A percentile compares a stretch with the other conserved stretches of the same genome.
phyloP scores from a whole-genome alignment of 306 rosid genomes.

The Trichosanthes cucumerina region DNA sequence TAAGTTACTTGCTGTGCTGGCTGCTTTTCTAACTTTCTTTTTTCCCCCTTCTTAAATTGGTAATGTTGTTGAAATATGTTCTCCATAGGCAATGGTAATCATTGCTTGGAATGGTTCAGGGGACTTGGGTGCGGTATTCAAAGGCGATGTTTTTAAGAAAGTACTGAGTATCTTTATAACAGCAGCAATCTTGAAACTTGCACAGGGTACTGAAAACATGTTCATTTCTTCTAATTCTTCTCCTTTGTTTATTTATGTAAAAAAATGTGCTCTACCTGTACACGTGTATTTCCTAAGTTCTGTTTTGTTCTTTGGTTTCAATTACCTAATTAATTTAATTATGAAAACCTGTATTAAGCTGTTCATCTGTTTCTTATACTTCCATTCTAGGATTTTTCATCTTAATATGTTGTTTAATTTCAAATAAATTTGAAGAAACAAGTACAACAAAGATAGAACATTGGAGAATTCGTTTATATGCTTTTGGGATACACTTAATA shows the following conservation, averaged over 20 bases:
- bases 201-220: constrained; percentile 56
- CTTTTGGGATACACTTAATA: neutral
- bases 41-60: constrained; percentile 13
- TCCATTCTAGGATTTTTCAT: neutral
- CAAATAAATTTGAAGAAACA: neutral
- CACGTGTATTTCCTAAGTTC: neutral
- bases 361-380: neutral
- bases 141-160: constrained; percentile 69
- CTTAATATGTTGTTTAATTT: neutral
- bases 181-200: constrained; percentile 90
- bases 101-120: constrained; percentile 83
- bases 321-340: neutral
- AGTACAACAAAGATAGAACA: neutral
- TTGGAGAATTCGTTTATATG: neutral
- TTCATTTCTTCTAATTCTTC: constrained; percentile 6
- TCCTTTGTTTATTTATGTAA: neutral
- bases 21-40: constrained; percentile 1
- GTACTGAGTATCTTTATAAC: constrained; percentile 89
- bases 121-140: constrained; percentile 44
- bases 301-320: neutral
- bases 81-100: constrained; percentile 79
- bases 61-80: constrained; percentile 19
- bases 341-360: neutral
- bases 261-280: neutral
- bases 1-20: constrained; percentile 19